These are phyloP conservation scores for Verticillium isaacii DNA, from an alignment of 2,329 filamentous ascomycete genomes.

Conservation along the genomic window DNA sequence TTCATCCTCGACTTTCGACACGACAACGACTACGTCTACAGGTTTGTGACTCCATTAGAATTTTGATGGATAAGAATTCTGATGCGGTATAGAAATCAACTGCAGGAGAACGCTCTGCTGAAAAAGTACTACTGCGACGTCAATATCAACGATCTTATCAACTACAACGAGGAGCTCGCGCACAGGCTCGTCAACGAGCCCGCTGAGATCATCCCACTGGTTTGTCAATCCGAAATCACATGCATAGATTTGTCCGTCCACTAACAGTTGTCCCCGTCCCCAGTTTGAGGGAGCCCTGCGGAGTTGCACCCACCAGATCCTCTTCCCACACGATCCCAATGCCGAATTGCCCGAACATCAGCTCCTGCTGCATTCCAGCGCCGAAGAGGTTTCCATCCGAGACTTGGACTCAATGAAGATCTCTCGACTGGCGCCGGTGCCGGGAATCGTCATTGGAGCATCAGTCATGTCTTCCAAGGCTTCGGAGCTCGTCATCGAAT, in stretches of 20 bases:
- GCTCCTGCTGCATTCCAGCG: constrained; percentile 87
- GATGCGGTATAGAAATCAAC: constrained; percentile 66
- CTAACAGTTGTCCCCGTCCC: background rate
- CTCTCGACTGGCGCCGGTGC: constrained; percentile 90
- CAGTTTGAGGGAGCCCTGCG: constrained; percentile 90
- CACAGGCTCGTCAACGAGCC: constrained; percentile 87
- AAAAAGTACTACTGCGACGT: constrained; percentile 96
- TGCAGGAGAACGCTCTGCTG: constrained; percentile 88
- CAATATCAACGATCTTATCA: constrained; percentile 92
- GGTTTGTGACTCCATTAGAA: constrained; percentile 44
- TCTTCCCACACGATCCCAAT: constrained; percentile 70
- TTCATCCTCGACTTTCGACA: constrained; percentile 93
- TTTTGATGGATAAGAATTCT: background rate
- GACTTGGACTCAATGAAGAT: constrained; percentile 91
- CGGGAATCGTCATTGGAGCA: constrained; percentile 95
- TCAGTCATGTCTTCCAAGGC: constrained; percentile 97
- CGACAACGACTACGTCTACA: constrained; percentile 92
- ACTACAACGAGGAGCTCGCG: constrained; percentile 91
- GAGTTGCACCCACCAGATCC: constrained; percentile 87
- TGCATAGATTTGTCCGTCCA: background rate
- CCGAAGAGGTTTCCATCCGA: constrained; percentile 86
- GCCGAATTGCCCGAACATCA: constrained; percentile 83
- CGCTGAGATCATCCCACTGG: constrained; percentile 85
- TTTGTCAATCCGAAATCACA: constrained; percentile 33
- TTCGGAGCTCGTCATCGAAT: constrained; percentile 79